These are phyloP conservation scores for Lipomyces yamadae DNA, from an alignment of 805 yeast species.

Conservation along the genomic window DNA sequence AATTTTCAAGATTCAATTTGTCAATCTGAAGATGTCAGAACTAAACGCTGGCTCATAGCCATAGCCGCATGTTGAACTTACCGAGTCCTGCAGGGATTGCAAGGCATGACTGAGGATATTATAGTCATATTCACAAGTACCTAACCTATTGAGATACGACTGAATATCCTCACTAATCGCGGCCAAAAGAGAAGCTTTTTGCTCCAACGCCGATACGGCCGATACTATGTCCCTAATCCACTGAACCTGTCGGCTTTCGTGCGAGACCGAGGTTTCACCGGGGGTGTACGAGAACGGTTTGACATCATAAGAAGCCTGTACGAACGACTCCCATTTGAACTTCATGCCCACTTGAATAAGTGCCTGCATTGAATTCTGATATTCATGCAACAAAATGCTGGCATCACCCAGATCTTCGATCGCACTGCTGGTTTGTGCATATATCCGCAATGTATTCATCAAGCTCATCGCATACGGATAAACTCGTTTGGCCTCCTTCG, in stretches of 20 bases:
- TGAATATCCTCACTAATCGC: conserved; percentile 43
- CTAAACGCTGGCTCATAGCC: not conserved
- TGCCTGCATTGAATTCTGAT: conserved; percentile 46
- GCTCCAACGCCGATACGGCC: conserved; percentile 44
- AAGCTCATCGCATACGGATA: conserved; percentile 64
- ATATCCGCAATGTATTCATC: conserved; percentile 55
- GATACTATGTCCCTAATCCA: conserved; percentile 46
- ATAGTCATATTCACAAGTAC: conserved; percentile 42
- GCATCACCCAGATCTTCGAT: conserved; percentile 51
- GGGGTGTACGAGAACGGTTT: conserved; percentile 37
- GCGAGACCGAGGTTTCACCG: not conserved
- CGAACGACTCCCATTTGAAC: conserved; percentile 60
- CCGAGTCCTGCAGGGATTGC: conserved; percentile 45
- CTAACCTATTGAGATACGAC: conserved; percentile 40
- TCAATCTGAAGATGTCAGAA: conserved; percentile 15
- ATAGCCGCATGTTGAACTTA: not conserved
- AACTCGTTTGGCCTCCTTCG: conserved; percentile 57
- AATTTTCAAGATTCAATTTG: conserved; percentile 46
- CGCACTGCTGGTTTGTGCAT: conserved; percentile 45
- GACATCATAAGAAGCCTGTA: conserved; percentile 55
- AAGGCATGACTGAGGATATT: conserved; percentile 39
- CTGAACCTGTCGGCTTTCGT: conserved; percentile 28
- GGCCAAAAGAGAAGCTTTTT: conserved; percentile 44
- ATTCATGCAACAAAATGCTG: conserved; percentile 50
- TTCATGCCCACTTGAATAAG: conserved; percentile 47